Evolutionary conservation across 164 flowering plant species (phyloP), one percentile per base, ranked within the genome.

Genomic region (Tetracentron sinense): DNA sequence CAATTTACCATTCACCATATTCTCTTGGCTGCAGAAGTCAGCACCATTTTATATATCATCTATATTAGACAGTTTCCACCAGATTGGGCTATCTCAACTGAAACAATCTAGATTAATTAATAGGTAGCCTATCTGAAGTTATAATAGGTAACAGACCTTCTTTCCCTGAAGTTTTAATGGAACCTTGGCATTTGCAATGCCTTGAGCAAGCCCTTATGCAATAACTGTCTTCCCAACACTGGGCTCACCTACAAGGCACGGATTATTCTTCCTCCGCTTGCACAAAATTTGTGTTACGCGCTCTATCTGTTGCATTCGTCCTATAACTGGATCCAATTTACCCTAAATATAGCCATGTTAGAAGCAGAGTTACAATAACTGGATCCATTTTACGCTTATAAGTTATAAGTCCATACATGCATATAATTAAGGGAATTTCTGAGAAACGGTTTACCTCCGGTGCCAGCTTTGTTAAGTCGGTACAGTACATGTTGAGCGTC

Each of bases 221-320:
- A 94, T 94, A 46, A 97, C 99, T 53, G 99, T 94, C 76, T 94
- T 94, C 28, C 99, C 99, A 63, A 94, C 97, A 69, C 99, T 97
- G 59, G 97, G 99, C 65, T 94, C 99, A 63, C 99, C 99, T 69
- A 94, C 88, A 60, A 94, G 92, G 76, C 99, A 94, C 0, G 99
- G 97, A 58, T 94, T 94, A 65, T 94, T 94, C 70, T 94, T 92
- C 17, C 97, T 94, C 14, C 99, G 72, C 55, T 97, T 75, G 21
- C 99, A 96, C 78, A 94, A 74, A 42, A 94, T 94, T 75, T 94
- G 98, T 17, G 87, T 83, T 3, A 93, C 98, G 54, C 98, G 94
- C 68, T 93, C 97, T 25, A 90, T 87, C 72, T 93, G 98, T 0
- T 58, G 72, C 65, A 86, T 90, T 71, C 99, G 89, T 74, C 98